These are phyloP conservation scores for Cladosporium sp. DNA, from an alignment of 2,329 filamentous ascomycete genomes.

Conservation along the genomic window DNA sequence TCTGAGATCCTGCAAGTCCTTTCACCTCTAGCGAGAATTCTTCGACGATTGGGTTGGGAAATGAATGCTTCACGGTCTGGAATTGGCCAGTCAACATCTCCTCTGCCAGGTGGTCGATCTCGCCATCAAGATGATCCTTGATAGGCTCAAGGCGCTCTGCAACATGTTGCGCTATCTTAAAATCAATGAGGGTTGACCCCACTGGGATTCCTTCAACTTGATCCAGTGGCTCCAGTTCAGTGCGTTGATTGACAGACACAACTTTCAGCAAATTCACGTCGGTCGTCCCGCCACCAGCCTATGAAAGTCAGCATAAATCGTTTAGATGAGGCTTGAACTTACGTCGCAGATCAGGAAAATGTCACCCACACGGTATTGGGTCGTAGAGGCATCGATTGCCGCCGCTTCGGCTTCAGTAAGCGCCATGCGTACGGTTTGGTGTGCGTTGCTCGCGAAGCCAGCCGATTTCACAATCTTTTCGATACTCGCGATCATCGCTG, in stretches of 20 bases:
- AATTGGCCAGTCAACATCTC: constrained; percentile 17
- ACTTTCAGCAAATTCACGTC: not conserved
- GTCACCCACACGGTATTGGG: constrained; percentile 14
- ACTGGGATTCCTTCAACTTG: not conserved
- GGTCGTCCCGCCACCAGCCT: not conserved
- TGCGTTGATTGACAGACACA: not conserved
- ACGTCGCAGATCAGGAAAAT: constrained; percentile 20
- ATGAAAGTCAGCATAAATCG: not conserved
- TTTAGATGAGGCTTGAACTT: not conserved
- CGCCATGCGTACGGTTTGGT: constrained; percentile 12
- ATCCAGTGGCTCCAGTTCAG: not conserved
- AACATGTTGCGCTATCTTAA: not conserved
- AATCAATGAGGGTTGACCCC: not conserved
- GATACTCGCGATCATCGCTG: constrained; percentile 16
- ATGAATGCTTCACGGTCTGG: constrained; percentile 17
- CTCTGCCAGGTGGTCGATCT: not conserved
- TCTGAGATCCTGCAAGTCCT: constrained; percentile 4
- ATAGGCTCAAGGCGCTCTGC: not conserved
- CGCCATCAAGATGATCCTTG: not conserved
- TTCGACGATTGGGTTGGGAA: constrained; percentile 14
- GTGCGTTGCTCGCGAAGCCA: constrained; percentile 3
- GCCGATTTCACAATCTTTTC: constrained; percentile 14
- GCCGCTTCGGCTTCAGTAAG: constrained; percentile 22
- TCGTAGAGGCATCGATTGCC: constrained; percentile 16
- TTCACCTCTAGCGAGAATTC: constrained; percentile 15